Conservation (phyloP, 371 early-diverging fungal species). For the Conidiobolus incongruus region DNA sequence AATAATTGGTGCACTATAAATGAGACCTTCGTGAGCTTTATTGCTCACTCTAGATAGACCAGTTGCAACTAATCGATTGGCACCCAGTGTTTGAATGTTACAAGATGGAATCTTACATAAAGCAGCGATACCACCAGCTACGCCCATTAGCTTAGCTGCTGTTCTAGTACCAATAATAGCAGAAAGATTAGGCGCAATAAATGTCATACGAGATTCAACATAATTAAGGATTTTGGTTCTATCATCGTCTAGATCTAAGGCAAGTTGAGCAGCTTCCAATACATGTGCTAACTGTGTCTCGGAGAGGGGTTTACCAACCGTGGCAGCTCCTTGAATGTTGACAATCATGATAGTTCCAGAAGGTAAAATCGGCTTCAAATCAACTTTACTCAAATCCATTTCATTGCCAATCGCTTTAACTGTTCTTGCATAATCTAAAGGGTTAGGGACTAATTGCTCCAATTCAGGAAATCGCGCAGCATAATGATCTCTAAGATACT, state of each 20-base stretch:
- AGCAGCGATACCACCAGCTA: constrained; percentile 71
- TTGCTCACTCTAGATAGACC: constrained; percentile 56
- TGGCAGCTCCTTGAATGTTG: constrained; percentile 77
- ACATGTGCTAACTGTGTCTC: constrained; percentile 33
- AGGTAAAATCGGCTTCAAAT: constrained; percentile 47
- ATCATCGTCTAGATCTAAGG: constrained; percentile 33
- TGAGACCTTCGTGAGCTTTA: constrained; percentile 53
- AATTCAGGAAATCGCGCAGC: constrained; percentile 75
- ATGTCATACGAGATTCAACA: constrained; percentile 76
- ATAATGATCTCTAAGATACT: constrained; percentile 82
- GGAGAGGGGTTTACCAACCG: constrained; percentile 37
- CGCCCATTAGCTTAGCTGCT: constrained; percentile 79
- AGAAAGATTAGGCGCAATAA: constrained; percentile 87
- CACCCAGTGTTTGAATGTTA: constrained; percentile 42
- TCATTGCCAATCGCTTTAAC: constrained; percentile 54
- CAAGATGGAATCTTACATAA: constrained; percentile 81
- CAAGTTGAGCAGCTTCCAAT: constrained; percentile 65
- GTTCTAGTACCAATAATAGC: constrained; percentile 65
- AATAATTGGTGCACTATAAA: constrained; percentile 54
- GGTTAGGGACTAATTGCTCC: constrained; percentile 62
- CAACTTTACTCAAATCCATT: neutral
- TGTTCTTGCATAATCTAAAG: constrained; percentile 71
- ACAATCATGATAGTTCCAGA: constrained; percentile 77
- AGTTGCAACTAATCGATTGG: constrained; percentile 30
- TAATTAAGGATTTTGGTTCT: constrained; percentile 44